Evolutionary conservation across 805 yeast species (phyloP).

Genomic region (Nakazawaea holstii): DNA sequence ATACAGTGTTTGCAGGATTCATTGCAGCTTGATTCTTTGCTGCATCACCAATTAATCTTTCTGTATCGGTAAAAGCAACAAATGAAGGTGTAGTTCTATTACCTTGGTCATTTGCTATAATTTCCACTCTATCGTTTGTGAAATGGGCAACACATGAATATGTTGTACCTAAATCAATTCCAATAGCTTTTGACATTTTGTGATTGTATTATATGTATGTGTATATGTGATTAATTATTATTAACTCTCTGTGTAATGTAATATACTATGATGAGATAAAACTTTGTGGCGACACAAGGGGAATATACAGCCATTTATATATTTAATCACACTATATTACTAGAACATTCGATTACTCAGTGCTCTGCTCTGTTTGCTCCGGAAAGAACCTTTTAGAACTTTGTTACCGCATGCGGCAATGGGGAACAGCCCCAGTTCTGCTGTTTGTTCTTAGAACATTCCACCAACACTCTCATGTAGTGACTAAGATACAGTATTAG

Average conservation of each 20-base stretch:
- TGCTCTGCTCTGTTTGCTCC: not conserved
- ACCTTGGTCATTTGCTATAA: conserved; percentile 97
- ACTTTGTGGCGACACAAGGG: not conserved
- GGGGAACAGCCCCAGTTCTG: not conserved
- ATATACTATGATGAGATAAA: not conserved
- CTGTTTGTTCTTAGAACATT: not conserved
- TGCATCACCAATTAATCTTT: conserved; percentile 93
- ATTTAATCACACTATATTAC: too few relatives aligned
- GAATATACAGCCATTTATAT: not conserved
- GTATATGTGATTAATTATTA: not conserved
- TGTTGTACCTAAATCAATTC: conserved; percentile 84
- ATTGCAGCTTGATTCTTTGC: conserved; percentile 97
- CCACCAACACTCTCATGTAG: not conserved
- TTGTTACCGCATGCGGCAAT: not conserved
- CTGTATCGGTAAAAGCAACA: conserved; percentile 90
- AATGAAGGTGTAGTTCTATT: conserved; percentile 96
- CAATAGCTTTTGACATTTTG: conserved; percentile 48
- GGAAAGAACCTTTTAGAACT: not conserved
- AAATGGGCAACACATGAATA: conserved; percentile 96
- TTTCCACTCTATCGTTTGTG: conserved; percentile 88
- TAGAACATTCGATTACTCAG: not conserved
- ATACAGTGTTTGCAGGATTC: conserved; percentile 87
- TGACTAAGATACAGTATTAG: too few relatives aligned
- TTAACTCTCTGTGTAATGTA: not conserved
- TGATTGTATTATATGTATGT: not conserved